Evolutionary conservation across 1,139 yeast species (phyloP).

Genomic region (Maudiozyma humilis): DNA sequence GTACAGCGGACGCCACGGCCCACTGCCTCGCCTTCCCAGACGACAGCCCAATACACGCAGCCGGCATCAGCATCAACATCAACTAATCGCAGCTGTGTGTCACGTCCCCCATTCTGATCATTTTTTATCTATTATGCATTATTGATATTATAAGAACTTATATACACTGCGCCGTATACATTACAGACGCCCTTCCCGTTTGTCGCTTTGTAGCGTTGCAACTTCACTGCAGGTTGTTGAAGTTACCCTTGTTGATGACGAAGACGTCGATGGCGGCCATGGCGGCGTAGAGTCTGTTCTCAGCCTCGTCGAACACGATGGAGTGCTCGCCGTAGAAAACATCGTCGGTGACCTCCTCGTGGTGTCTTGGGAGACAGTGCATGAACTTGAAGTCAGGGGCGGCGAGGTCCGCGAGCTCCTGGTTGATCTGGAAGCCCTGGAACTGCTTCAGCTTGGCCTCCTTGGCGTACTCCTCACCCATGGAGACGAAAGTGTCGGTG

Average conservation of each 20-base stretch:
- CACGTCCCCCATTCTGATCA: too few relatives aligned
- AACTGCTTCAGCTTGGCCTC: slow-evolving; percentile 67
- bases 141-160: neutral
- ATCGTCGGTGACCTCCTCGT: slow-evolving; percentile 88
- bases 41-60: neutral
- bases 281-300: slow-evolving; percentile 91
- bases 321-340: slow-evolving; percentile 81
- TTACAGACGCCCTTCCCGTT: too few relatives aligned
- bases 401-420: slow-evolving; percentile 53
- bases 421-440: slow-evolving; percentile 75
- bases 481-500: slow-evolving; percentile 96
- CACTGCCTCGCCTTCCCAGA: neutral
- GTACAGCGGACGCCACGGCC: neutral
- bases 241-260: slow-evolving; percentile 72
- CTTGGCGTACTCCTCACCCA: slow-evolving; percentile 91
- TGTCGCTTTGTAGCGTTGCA: too few relatives aligned
- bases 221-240: slow-evolving; percentile 20
- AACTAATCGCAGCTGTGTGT: neutral
- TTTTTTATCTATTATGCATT: neutral
- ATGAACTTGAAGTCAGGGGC: slow-evolving; percentile 73
- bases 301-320: slow-evolving; percentile 89
- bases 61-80: neutral
- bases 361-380: slow-evolving; percentile 96
- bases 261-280: slow-evolving; percentile 88
- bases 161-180: too few relatives aligned